Evolutionary conservation across 202 grass and related monocot genomes (phyloP).

Genomic region (Cymbopogon flexuosus): DNA sequence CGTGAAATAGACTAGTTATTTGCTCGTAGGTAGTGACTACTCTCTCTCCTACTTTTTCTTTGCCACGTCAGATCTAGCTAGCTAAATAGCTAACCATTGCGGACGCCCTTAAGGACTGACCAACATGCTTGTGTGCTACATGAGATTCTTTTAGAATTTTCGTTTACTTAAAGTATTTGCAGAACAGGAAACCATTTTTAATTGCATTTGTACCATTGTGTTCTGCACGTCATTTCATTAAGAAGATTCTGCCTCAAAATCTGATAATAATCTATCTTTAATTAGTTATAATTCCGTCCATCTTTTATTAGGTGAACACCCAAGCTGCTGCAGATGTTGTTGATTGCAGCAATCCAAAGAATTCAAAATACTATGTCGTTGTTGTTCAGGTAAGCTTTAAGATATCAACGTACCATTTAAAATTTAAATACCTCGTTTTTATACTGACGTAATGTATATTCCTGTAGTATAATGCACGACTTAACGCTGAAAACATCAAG

Average conservation of each 20-base stretch:
- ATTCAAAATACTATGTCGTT: constrained; percentile 95
- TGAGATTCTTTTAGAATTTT: neutral
- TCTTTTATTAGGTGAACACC: constrained; percentile 65
- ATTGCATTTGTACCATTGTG: neutral
- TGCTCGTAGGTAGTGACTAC: no score
- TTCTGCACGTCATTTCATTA: neutral
- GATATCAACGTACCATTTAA: neutral
- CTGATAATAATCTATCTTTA: neutral
- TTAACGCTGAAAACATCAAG: constrained; percentile 86
- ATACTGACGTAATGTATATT: constrained; percentile 15
- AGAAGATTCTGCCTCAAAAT: neutral
- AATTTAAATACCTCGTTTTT: constrained; percentile 3
- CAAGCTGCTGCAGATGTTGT: constrained; percentile 60
- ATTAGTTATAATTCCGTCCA: neutral
- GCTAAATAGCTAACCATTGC: no score
- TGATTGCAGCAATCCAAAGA: constrained; percentile 81
- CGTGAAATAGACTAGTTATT: no score
- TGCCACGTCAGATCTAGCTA: no score
- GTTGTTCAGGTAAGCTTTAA: constrained; percentile 76
- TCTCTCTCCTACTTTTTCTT: no score
- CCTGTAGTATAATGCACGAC: constrained; percentile 78
- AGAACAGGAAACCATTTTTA: neutral
- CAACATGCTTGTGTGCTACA: constrained; percentile 2
- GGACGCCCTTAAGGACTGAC: neutral
- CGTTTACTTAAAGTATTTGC: neutral